A percentile compares a stretch with the other conserved stretches of the same genome.
Conservation (phyloP, 176 grass and related monocot species). For the Zea luxurians region DNA sequence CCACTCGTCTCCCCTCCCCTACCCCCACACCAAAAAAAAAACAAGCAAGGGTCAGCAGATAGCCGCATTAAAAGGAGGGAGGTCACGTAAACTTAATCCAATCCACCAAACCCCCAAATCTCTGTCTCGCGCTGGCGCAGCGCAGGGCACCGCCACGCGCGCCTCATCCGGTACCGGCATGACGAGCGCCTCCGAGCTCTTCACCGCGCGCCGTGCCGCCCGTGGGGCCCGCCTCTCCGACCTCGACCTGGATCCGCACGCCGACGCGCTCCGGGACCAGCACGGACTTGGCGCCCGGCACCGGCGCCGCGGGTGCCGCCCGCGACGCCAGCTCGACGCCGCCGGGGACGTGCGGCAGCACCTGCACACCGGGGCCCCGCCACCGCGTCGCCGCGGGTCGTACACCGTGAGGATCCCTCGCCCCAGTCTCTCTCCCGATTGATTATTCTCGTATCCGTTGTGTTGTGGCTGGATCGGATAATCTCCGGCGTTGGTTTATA, state of each 20-base stretch:
- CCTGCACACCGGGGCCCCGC: constrained; percentile 30
- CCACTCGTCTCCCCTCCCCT: neutral
- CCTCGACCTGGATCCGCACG: constrained; percentile 39
- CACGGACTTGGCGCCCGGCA: constrained; percentile 41
- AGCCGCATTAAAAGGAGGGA: neutral
- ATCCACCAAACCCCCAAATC: constrained; percentile 16
- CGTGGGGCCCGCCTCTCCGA: constrained; percentile 53
- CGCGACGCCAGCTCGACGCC: constrained; percentile 45
- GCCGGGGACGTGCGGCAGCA: constrained; percentile 36
- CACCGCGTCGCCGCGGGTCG: constrained; percentile 40
- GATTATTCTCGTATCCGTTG: neutral
- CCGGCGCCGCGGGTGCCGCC: constrained; percentile 35
- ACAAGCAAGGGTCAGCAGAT: neutral
- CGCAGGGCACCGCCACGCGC: neutral
- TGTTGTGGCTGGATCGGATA: neutral
- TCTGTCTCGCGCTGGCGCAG: neutral
- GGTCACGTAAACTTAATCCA: neutral
- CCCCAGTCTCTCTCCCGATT: neutral
- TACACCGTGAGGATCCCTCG: constrained; percentile 38
- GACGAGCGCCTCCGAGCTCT: constrained; percentile 40
- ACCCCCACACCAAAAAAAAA: neutral
- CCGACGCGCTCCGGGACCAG: constrained; percentile 30
- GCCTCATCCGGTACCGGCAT: constrained; percentile 36
- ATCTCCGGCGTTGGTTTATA: too few relatives aligned
- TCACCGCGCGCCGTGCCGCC: constrained; percentile 51